These are phyloP conservation scores for Suillus alpinus DNA, from an alignment of 768 basidiomycete genomes.

Conservation along the genomic window DNA sequence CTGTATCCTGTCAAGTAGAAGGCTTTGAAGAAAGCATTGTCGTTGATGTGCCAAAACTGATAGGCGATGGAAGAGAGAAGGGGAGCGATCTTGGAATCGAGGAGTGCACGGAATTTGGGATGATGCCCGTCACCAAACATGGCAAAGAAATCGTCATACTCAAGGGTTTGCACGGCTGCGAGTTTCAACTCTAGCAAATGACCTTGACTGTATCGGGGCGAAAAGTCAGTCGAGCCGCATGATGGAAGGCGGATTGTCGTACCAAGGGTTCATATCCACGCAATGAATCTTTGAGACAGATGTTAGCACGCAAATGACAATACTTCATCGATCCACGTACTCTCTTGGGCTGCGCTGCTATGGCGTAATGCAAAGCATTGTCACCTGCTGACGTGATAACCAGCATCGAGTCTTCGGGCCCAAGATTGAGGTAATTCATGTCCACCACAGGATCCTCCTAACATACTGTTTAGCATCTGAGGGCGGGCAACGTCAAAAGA, in stretches of 20 bases:
- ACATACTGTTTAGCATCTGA: conserved; percentile 6
- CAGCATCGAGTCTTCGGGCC: conserved; percentile 61
- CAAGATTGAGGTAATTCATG: conserved; percentile 59
- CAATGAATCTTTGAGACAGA: conserved; percentile 48
- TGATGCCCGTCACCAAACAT: conserved; percentile 69
- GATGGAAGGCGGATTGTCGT: conserved; percentile 1
- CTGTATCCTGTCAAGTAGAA: conserved; percentile 73
- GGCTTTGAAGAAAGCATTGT: conserved; percentile 41
- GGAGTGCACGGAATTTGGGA: conserved; percentile 53
- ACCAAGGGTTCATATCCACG: conserved; percentile 73
- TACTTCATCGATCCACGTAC: conserved; percentile 26
- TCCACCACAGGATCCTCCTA: conserved; percentile 77
- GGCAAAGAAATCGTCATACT: conserved; percentile 60
- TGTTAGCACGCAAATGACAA: background rate
- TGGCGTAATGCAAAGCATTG: conserved; percentile 78
- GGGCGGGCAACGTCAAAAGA: background rate
- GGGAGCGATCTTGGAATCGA: conserved; percentile 62
- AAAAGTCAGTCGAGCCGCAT: background rate
- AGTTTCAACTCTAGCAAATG: conserved; percentile 80
- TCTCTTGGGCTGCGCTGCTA: conserved; percentile 55
- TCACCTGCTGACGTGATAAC: conserved; percentile 79
- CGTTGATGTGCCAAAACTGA: conserved; percentile 73
- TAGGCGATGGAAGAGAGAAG: conserved; percentile 70
- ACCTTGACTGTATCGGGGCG: conserved; percentile 47
- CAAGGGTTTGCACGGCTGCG: conserved; percentile 55